Percentiles rank a stretch among this genome's conserved stretches.
phyloP scores from a whole-genome alignment of 352 stramenopile genomes.

The Globisporangium apiculatum region DNA sequence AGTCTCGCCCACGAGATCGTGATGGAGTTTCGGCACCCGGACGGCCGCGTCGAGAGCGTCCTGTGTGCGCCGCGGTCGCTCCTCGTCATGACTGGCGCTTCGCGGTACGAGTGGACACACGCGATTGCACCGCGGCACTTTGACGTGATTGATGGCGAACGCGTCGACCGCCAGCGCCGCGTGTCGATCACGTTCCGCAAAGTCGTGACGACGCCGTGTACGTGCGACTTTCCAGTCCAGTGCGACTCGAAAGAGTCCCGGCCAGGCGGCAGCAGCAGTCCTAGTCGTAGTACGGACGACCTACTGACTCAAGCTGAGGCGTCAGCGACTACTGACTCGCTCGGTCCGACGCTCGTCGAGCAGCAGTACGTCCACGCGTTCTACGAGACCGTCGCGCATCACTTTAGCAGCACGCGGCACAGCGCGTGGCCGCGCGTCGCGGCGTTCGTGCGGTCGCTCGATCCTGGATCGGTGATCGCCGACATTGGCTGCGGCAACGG shows the following conservation, averaged over 20 bases:
- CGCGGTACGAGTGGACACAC: conserved; percentile 87
- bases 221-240: conserved; percentile 59
- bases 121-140: conserved; percentile 76
- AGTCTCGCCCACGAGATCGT: conserved; percentile 75
- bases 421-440: conserved; percentile 75
- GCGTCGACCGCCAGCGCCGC: conserved; percentile 53
- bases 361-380: conserved; percentile 82
- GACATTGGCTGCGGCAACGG: conserved; percentile 85
- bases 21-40: conserved; percentile 78
- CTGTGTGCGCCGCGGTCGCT: conserved; percentile 67
- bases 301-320: no score
- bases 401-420: conserved; percentile 86
- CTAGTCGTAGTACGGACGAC: no score
- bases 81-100: conserved; percentile 75
- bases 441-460: conserved; percentile 51
- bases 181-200: conserved; percentile 88
- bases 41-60: conserved; percentile 50
- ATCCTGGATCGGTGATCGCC: conserved; percentile 53
- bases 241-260: conserved; percentile 29
- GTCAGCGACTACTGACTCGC: conserved; percentile 8
- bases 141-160: conserved; percentile 76
- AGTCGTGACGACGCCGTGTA: conserved; percentile 58
- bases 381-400: conserved; percentile 75
- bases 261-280: no score
- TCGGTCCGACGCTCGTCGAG: conserved; percentile 60